phyloP scores from a whole-genome alignment of 805 yeast genomes.

The Wickerhamiella hasegawae region DNA sequence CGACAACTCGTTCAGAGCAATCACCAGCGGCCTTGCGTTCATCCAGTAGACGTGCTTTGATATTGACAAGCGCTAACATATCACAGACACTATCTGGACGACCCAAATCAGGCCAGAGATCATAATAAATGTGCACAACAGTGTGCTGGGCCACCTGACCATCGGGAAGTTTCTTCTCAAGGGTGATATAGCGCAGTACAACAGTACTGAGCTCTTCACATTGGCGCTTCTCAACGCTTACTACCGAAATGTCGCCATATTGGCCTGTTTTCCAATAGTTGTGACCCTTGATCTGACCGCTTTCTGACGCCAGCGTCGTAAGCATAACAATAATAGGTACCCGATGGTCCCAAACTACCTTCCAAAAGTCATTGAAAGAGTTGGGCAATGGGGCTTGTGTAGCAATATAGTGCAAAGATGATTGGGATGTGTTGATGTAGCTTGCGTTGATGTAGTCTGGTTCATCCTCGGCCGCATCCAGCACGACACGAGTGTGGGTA shows the following conservation, averaged over 20 bases:
- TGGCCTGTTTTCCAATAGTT: slow-evolving; percentile 66
- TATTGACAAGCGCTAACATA: slow-evolving; percentile 36
- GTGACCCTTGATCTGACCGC: slow-evolving; percentile 70
- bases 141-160: slow-evolving; percentile 22
- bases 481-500: slow-evolving; percentile 67
- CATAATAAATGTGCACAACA: slow-evolving; percentile 59
- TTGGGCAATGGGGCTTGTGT: slow-evolving; percentile 81
- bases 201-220: slow-evolving; percentile 9
- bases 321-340: slow-evolving; percentile 58
- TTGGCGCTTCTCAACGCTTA: slow-evolving; percentile 13
- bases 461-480: slow-evolving; percentile 19
- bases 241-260: no score
- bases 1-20: slow-evolving; percentile 27
- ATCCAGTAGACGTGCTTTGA: slow-evolving; percentile 28
- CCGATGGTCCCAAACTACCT: slow-evolving; percentile 49
- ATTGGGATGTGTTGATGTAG: slow-evolving; percentile 30
- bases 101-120: slow-evolving; percentile 80
- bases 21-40: slow-evolving; percentile 9
- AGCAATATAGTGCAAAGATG: slow-evolving; percentile 49
- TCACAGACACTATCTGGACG: slow-evolving; percentile 45
- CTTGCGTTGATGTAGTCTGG: slow-evolving; percentile 77
- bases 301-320: slow-evolving; percentile 56
- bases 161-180: slow-evolving; percentile 22
- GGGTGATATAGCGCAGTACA: slow-evolving; percentile 29
- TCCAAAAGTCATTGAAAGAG: slow-evolving; percentile 78